Percentiles rank a stretch among this genome's conserved stretches.
Evolutionary conservation across 441 rosid genomes (phyloP).

Genomic region (Lepidium campestre): DNA sequence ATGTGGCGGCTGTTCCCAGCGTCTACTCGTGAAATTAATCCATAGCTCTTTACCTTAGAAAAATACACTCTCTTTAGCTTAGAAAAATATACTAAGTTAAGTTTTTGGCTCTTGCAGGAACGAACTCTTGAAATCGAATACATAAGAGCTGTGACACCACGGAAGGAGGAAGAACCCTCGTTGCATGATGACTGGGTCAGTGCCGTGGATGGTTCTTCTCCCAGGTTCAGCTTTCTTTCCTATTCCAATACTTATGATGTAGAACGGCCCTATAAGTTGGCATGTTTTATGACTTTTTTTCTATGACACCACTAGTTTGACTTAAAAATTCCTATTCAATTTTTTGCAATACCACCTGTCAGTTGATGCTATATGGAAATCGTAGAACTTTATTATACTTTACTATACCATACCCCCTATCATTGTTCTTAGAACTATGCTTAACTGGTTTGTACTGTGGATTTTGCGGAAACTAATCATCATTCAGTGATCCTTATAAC

Average conservation of each 20-base stretch:
- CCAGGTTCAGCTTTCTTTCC: conserved; percentile 38
- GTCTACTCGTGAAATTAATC: neutral
- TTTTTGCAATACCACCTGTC: neutral
- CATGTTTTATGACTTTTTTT: neutral
- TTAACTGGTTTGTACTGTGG: neutral
- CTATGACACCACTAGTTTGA: neutral
- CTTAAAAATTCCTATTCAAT: neutral
- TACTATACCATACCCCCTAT: neutral
- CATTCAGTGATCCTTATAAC: neutral
- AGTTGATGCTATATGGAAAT: neutral
- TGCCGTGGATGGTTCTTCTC: conserved; percentile 76
- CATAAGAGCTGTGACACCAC: conserved; percentile 75
- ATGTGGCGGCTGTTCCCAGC: neutral
- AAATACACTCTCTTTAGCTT: neutral
- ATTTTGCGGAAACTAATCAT: neutral
- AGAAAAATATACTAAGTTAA: neutral
- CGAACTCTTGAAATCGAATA: conserved; percentile 87
- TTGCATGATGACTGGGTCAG: conserved; percentile 99
- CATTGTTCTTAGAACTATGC: neutral
- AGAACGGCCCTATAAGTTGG: neutral
- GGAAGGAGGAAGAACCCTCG: conserved; percentile 77
- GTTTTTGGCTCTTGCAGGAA: conserved; percentile 49
- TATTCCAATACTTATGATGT: neutral
- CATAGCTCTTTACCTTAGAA: conserved; percentile 1
- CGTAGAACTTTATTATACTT: neutral